These are phyloP conservation scores for Mycena kentingensis DNA, from an alignment of 768 basidiomycete species.

Conservation along the genomic window DNA sequence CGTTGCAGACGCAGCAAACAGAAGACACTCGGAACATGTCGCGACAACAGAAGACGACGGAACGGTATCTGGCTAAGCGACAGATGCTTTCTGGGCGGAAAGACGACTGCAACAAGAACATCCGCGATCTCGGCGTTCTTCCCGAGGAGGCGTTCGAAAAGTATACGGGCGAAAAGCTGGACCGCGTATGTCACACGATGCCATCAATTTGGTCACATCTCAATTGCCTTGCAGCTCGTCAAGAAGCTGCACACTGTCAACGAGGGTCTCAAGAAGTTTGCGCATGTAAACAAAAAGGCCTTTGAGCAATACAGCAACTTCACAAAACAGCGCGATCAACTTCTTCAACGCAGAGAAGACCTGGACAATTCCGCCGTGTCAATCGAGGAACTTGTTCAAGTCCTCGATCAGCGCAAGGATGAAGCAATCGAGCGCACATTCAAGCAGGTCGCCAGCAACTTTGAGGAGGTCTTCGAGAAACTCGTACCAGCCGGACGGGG, in stretches of 20 bases:
- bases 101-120: conserved; percentile 94
- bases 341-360: conserved; percentile 84
- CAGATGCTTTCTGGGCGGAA: conserved; percentile 82
- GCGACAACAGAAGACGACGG: conserved; percentile 93
- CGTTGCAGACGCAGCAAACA: conserved; percentile 74
- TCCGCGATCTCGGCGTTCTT: conserved; percentile 92
- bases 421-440: conserved; percentile 99
- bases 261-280: conserved; percentile 92
- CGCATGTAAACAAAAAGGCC: conserved; percentile 99
- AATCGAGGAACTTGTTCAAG: conserved; percentile 90
- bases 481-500: conserved; percentile 94
- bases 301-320: conserved; percentile 99
- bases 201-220: background rate
- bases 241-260: conserved; percentile 92
- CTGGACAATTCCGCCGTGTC: conserved; percentile 86
- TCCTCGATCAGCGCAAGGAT: conserved; percentile 95
- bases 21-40: conserved; percentile 87
- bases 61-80: conserved; percentile 90
- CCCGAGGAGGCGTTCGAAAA: conserved; percentile 98
- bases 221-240: conserved; percentile 60
- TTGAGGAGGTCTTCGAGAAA: conserved; percentile 95
- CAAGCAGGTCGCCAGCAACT: conserved; percentile 96
- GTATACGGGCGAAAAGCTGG: conserved; percentile 85
- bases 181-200: conserved; percentile 58
- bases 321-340: conserved; percentile 94